These are phyloP conservation scores for Baorangia bicolor DNA, from an alignment of 768 basidiomycete genomes.

Conservation along the genomic window DNA sequence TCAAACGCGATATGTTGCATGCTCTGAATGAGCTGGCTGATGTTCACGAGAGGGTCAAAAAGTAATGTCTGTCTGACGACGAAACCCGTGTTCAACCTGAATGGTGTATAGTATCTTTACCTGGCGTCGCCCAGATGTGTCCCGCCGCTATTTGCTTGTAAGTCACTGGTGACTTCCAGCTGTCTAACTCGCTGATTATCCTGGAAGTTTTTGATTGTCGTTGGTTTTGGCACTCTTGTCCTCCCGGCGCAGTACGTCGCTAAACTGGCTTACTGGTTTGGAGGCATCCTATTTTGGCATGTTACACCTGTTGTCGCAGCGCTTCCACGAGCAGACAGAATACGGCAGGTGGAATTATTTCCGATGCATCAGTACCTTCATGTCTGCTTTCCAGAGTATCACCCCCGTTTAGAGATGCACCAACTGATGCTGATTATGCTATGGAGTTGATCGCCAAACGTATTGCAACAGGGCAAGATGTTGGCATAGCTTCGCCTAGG, in stretches of 20 bases:
- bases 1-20: constrained; percentile 43
- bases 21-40: constrained; percentile 52
- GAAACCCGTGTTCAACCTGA: constrained; percentile 1
- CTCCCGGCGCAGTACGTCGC: constrained; percentile 50
- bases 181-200: constrained; percentile 2
- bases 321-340: constrained; percentile 45
- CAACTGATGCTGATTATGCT: constrained; percentile 69
- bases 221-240: constrained; percentile 40
- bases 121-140: constrained; percentile 59
- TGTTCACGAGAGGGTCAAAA: constrained; percentile 61
- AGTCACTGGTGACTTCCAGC: constrained; percentile 10
- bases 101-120: constrained; percentile 50
- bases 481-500: constrained; percentile 35
- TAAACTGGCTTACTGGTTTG: constrained; percentile 45
- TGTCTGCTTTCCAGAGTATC: constrained; percentile 39
- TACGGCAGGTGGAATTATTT: constrained; percentile 38
- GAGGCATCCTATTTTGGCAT: constrained; percentile 65
- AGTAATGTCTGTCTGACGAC: constrained; percentile 38
- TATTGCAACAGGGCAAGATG: constrained; percentile 51
- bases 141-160: constrained; percentile 49
- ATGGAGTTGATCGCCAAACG: constrained; percentile 67
- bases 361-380: background rate
- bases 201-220: constrained; percentile 36
- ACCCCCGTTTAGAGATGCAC: constrained; percentile 48
- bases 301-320: constrained; percentile 53